Evolutionary conservation across 1,284 basidiomycete genomes (phyloP).

Genomic region (Ceratobasidium sp.): DNA sequence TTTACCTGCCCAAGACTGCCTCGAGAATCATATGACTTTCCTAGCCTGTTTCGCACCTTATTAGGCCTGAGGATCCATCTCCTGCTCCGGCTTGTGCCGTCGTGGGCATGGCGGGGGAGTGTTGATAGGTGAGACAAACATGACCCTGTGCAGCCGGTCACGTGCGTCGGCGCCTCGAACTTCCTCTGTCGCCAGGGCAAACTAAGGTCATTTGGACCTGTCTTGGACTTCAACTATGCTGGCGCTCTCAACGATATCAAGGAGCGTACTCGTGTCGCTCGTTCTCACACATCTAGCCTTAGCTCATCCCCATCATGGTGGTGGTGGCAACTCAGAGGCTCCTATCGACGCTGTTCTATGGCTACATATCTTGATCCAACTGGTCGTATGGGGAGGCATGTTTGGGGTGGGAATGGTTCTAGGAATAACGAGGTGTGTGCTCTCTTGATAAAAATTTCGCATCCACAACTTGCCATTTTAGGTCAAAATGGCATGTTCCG

Average conservation of each 20-base stretch:
- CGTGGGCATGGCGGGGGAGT: not conserved
- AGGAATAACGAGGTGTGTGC: constrained; percentile 72
- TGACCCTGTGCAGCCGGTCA: not conserved
- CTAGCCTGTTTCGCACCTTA: not conserved
- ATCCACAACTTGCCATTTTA: constrained; percentile 44
- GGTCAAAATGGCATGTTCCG: constrained; percentile 83
- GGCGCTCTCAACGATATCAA: not conserved
- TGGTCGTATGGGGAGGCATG: constrained; percentile 79
- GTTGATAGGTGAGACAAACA: constrained; percentile 5
- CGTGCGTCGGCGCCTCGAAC: constrained; percentile 22
- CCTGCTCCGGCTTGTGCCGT: constrained; percentile 7
- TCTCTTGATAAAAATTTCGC: constrained; percentile 22
- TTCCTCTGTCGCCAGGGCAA: constrained; percentile 9
- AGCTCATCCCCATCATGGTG: constrained; percentile 40
- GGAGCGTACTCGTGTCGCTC: not conserved
- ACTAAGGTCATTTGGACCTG: not conserved
- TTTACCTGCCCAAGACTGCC: not conserved
- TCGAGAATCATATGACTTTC: constrained; percentile 17
- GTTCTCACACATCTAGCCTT: constrained; percentile 23
- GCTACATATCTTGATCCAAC: constrained; percentile 82
- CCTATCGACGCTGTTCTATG: constrained; percentile 81
- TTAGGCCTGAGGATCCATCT: not conserved
- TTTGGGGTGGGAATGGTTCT: constrained; percentile 91
- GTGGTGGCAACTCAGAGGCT: constrained; percentile 65
- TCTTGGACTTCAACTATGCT: constrained; percentile 3